phyloP scores from a whole-genome alignment of 2,329 filamentous ascomycete species.

The Colletotrichum gloeosporioides region DNA sequence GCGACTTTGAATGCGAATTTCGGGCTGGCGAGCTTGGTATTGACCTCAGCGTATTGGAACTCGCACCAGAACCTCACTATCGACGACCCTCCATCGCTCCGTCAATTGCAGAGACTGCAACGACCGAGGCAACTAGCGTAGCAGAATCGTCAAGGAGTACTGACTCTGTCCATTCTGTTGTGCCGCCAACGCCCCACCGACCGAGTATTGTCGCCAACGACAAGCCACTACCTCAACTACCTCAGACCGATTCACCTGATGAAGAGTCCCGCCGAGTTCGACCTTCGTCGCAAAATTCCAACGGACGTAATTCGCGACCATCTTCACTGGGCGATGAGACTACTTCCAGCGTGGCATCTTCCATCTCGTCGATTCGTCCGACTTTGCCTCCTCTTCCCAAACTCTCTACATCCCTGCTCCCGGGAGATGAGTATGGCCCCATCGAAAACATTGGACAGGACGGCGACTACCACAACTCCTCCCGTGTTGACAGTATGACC shows the following conservation, averaged over 20 bases:
- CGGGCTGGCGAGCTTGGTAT: constrained; percentile 61
- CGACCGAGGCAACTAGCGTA: constrained; percentile 42
- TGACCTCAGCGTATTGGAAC: constrained; percentile 57
- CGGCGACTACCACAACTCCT: constrained; percentile 54
- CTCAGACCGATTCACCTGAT: constrained; percentile 54
- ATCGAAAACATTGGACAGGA: constrained; percentile 54
- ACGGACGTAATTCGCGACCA: constrained; percentile 45
- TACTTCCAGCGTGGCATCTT: constrained; percentile 48
- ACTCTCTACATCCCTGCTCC: constrained; percentile 56
- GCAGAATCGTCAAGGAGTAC: constrained; percentile 43
- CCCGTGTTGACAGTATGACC: constrained; percentile 72
- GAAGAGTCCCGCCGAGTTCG: constrained; percentile 25
- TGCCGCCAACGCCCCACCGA: constrained; percentile 34
- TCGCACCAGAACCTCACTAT: constrained; percentile 38
- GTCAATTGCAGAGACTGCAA: constrained; percentile 34
- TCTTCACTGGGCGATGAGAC: constrained; percentile 48
- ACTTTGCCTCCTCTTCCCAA: constrained; percentile 62
- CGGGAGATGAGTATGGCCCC: constrained; percentile 54
- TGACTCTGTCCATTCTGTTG: constrained; percentile 29
- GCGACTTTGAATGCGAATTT: constrained; percentile 88
- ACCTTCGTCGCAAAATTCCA: constrained; percentile 25
- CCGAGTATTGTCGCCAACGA: constrained; percentile 51
- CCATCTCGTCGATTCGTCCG: constrained; percentile 53
- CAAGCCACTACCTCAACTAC: constrained; percentile 73
- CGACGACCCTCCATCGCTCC: constrained; percentile 31